Conservation (phyloP, 805 yeast species). For the Kluyveromyces nonfermentans region DNA sequence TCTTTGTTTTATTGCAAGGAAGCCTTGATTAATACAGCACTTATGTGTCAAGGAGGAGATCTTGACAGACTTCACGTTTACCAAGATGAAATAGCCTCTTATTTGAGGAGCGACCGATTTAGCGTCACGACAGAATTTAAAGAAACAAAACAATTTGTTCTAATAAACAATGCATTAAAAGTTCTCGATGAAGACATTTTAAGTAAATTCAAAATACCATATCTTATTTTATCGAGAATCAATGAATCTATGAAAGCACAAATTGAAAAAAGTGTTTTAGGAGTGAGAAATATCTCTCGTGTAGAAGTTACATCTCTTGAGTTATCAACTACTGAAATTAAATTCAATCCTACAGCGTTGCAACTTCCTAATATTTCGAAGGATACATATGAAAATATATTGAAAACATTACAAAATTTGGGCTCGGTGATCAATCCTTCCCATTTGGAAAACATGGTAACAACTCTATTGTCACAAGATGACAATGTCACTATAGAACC, state of each 20-base stretch:
- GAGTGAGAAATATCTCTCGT: background rate
- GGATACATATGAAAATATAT: background rate
- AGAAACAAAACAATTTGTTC: background rate
- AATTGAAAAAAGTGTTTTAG: background rate
- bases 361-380: background rate
- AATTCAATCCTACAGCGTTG: background rate
- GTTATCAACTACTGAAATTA: background rate
- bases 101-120: constrained; percentile 18
- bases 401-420: background rate
- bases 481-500: constrained; percentile 1
- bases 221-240: background rate
- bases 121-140: background rate
- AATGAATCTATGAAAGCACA: background rate
- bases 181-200: background rate
- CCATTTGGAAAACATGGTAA: constrained; percentile 8
- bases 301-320: background rate
- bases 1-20: constrained; percentile 16
- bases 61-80: constrained; percentile 1
- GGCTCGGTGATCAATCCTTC: background rate
- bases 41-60: constrained; percentile 1
- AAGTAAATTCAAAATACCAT: background rate
- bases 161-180: background rate
- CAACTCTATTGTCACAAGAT: constrained; percentile 6
- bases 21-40: constrained; percentile 10
- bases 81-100: constrained; percentile 14